Percentiles rank a stretch among this genome's conserved stretches.
phyloP scores from a whole-genome alignment of 2,329 filamentous ascomycete species.

The Westerdykella aurantiaca region DNA sequence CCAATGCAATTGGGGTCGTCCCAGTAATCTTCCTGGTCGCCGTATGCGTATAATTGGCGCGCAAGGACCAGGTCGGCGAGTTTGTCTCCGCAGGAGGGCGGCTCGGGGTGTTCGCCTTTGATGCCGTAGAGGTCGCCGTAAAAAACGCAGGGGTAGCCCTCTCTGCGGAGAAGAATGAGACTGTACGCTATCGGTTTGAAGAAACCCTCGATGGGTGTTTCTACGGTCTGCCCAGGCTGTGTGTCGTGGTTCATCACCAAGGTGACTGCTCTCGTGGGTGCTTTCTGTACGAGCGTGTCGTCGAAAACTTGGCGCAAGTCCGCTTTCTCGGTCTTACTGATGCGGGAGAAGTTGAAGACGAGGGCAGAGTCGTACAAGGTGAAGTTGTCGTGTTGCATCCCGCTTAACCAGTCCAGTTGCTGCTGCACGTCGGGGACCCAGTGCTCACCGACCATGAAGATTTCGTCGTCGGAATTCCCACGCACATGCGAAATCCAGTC shows the following conservation, averaged over 20 bases:
- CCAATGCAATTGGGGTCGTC: slow-evolving; percentile 57
- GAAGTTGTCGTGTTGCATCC: slow-evolving; percentile 49
- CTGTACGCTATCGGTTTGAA: slow-evolving; percentile 69
- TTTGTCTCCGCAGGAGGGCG: slow-evolving; percentile 50
- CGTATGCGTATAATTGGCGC: slow-evolving; percentile 62
- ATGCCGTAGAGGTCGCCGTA: slow-evolving; percentile 66
- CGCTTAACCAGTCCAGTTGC: slow-evolving; percentile 54
- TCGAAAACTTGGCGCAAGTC: slow-evolving; percentile 63
- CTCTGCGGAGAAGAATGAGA: slow-evolving; percentile 60
- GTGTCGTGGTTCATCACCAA: slow-evolving; percentile 71
- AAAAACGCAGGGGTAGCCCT: slow-evolving; percentile 63
- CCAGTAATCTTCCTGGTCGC: slow-evolving; percentile 59
- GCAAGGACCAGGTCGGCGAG: slow-evolving; percentile 57
- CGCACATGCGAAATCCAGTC: slow-evolving; percentile 57
- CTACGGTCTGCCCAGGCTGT: slow-evolving; percentile 57
- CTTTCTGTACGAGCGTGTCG: slow-evolving; percentile 50
- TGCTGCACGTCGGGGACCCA: slow-evolving; percentile 55
- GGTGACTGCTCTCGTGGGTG: slow-evolving; percentile 56
- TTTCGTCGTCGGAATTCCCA: slow-evolving; percentile 43
- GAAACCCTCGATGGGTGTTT: slow-evolving; percentile 57
- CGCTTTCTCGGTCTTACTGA: slow-evolving; percentile 51
- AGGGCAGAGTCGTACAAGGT: slow-evolving; percentile 62
- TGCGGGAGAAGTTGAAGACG: slow-evolving; percentile 59
- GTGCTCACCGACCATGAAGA: slow-evolving; percentile 65
- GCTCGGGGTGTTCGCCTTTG: slow-evolving; percentile 47